Percentiles rank a stretch among this genome's conserved stretches.
Conservation (phyloP, 352 stramenopile genomes). For the Globisporangium okanoganense region DNA sequence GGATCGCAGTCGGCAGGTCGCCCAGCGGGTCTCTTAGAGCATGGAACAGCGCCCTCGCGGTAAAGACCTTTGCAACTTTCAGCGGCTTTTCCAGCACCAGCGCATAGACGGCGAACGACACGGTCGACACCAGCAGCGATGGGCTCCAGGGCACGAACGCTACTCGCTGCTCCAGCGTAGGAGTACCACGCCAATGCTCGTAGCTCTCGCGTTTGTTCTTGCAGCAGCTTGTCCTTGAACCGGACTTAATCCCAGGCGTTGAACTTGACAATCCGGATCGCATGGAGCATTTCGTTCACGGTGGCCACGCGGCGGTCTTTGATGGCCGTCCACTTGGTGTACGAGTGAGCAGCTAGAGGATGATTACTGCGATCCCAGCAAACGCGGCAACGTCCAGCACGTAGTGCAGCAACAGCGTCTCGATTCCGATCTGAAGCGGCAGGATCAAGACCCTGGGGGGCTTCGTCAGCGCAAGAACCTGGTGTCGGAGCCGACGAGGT, state of each 20-base stretch:
- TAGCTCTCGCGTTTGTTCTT: slow-evolving; percentile 61
- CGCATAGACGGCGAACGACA: slow-evolving; percentile 46
- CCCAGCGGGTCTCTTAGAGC: slow-evolving; percentile 33
- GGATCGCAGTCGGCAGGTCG: slow-evolving; percentile 31
- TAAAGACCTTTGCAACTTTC: slow-evolving; percentile 53
- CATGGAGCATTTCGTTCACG: slow-evolving; percentile 43
- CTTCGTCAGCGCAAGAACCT: not conserved
- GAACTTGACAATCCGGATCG: slow-evolving; percentile 91
- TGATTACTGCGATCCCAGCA: slow-evolving; percentile 24
- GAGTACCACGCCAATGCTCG: slow-evolving; percentile 41
- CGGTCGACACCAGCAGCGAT: slow-evolving; percentile 37
- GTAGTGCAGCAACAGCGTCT: slow-evolving; percentile 25
- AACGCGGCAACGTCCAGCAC: slow-evolving; percentile 25
- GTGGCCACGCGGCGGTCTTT: slow-evolving; percentile 41
- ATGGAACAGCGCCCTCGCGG: slow-evolving; percentile 47
- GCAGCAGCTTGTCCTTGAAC: slow-evolving; percentile 63
- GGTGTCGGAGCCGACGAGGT: slow-evolving; percentile 15
- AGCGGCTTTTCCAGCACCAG: slow-evolving; percentile 32
- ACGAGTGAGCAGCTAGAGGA: slow-evolving; percentile 15
- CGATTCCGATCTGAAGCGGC: slow-evolving; percentile 24
- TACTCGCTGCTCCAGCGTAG: slow-evolving; percentile 53
- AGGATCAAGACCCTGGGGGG: slow-evolving; percentile 23
- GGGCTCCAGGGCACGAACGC: slow-evolving; percentile 55
- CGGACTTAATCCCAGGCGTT: slow-evolving; percentile 86
- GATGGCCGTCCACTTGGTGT: slow-evolving; percentile 17